Evolutionary conservation across 2,329 filamentous ascomycete species (phyloP).

Genomic region (Diaporthe sp.): DNA sequence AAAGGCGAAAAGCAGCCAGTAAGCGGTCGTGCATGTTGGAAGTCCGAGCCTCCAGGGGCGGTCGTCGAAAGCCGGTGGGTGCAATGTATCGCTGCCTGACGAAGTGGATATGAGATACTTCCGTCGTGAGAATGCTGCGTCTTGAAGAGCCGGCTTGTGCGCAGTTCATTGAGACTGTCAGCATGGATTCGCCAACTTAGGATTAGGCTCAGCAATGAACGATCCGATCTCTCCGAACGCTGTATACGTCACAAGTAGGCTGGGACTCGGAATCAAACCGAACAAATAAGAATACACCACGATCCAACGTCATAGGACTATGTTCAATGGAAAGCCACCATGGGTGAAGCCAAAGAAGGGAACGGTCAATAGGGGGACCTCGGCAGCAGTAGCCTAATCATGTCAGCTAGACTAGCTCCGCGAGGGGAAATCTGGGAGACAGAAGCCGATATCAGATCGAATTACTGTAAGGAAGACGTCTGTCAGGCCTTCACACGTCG

Average conservation of each 20-base stretch:
- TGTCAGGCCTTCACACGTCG: background rate
- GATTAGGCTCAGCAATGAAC: background rate
- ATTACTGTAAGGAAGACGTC: background rate
- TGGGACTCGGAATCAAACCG: background rate
- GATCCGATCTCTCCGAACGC: background rate
- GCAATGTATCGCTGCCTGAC: background rate
- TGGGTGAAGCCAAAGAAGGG: background rate
- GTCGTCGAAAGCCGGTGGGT: background rate
- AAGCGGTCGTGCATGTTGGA: background rate
- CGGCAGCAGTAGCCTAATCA: background rate
- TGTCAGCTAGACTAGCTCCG: background rate
- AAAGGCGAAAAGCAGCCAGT: background rate
- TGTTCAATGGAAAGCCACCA: background rate
- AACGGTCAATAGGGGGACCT: background rate
- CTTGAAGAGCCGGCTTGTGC: background rate
- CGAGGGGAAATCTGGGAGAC: background rate
- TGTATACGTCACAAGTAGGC: background rate
- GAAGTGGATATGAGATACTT: background rate
- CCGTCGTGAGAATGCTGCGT: no score
- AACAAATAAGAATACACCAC: background rate
- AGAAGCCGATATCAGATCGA: background rate
- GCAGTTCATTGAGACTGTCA: background rate
- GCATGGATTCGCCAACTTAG: background rate
- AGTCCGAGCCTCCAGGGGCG: background rate
- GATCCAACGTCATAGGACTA: background rate